Conservation (phyloP, 2,329 filamentous ascomycete species). For the Trichothecium sympodiale region DNA sequence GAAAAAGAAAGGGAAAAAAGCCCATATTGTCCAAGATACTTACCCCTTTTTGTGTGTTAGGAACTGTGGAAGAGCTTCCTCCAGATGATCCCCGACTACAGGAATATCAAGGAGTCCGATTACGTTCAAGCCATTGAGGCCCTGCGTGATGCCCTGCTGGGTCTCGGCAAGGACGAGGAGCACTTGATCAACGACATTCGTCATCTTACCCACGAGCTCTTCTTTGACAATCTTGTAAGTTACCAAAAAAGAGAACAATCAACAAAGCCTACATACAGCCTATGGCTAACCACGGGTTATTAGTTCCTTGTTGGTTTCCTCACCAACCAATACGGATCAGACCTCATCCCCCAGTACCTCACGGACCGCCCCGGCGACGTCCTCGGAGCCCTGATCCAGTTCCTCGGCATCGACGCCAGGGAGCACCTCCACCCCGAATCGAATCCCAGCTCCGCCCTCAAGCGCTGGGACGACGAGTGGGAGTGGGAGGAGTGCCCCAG, state of each 20-base stretch:
- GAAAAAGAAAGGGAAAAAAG: too few species aligned
- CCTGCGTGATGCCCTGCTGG: not conserved
- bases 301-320: not conserved
- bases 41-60: too few species aligned
- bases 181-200: not conserved
- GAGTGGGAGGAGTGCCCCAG: too few species aligned
- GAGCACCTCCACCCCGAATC: not conserved
- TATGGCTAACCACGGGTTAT: too few species aligned
- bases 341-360: not conserved
- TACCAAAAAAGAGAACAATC: too few species aligned
- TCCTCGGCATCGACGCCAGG: not conserved
- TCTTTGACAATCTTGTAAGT: not conserved
- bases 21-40: too few species aligned
- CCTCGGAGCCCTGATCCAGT: not conserved
- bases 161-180: not conserved
- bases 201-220: not conserved
- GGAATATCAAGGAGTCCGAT: not conserved
- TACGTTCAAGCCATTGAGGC: conserved; percentile 1
- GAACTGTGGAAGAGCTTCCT: not conserved
- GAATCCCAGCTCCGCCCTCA: not conserved
- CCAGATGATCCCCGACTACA: not conserved
- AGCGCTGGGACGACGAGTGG: not conserved
- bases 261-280: too few species aligned
- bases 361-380: not conserved
- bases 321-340: not conserved